These are phyloP conservation scores for Auricularia cornea DNA, from an alignment of 768 basidiomycete genomes.

Conservation along the genomic window DNA sequence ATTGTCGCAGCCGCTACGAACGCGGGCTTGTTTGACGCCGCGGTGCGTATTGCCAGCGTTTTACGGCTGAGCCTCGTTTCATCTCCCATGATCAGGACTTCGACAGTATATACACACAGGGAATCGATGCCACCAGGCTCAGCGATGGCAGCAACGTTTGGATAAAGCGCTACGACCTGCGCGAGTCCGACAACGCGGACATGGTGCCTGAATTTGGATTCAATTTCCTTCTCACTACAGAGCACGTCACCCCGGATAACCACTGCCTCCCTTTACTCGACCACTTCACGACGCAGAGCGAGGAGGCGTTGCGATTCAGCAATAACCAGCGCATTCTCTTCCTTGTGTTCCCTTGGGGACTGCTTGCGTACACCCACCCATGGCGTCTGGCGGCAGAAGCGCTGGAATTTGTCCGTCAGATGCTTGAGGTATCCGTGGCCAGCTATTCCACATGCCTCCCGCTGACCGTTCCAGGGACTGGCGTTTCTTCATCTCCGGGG, in stretches of 20 bases:
- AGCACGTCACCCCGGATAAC: not conserved
- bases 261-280: constrained; percentile 1
- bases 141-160: not conserved
- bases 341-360: not conserved
- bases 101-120: not conserved
- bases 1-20: not conserved
- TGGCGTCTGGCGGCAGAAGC: not conserved
- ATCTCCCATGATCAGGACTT: not conserved
- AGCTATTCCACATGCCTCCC: no score
- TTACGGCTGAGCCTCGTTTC: not conserved
- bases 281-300: constrained; percentile 1
- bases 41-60: not conserved
- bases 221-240: not conserved
- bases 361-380: not conserved
- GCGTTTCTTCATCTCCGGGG: no score
- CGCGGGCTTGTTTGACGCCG: not conserved
- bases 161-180: not conserved
- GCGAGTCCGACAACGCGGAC: not conserved
- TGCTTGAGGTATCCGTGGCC: not conserved
- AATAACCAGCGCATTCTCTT: not conserved
- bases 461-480: no score
- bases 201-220: not conserved
- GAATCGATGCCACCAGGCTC: not conserved
- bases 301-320: not conserved
- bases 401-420: not conserved